Percentiles rank a stretch among this genome's conserved stretches.
phyloP scores from a whole-genome alignment of 2,329 filamentous ascomycete genomes.

The Aaosphaeria arxii region DNA sequence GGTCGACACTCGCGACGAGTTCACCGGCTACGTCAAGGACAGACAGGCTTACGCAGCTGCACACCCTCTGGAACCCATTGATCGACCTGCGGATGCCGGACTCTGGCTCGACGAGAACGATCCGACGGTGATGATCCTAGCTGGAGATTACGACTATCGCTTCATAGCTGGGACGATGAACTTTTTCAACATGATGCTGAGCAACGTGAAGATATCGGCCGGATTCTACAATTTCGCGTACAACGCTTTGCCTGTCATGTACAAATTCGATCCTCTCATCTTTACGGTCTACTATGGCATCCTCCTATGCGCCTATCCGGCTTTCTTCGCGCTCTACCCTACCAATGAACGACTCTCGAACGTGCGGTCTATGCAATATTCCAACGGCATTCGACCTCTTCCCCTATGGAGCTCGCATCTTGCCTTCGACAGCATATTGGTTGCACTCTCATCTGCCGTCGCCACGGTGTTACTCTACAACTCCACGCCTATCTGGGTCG shows the following conservation, averaged over 20 bases:
- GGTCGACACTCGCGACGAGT: background rate
- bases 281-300: slow-evolving; percentile 73
- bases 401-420: slow-evolving; percentile 77
- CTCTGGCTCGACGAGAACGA: slow-evolving; percentile 16
- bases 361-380: slow-evolving; percentile 81
- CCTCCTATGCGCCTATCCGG: slow-evolving; percentile 71
- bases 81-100: slow-evolving; percentile 7
- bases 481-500: slow-evolving; percentile 68
- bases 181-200: slow-evolving; percentile 13
- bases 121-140: slow-evolving; percentile 11
- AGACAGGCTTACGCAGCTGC: background rate
- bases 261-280: slow-evolving; percentile 48
- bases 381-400: slow-evolving; percentile 76
- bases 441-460: slow-evolving; percentile 63
- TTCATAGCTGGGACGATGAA: slow-evolving; percentile 11
- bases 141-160: slow-evolving; percentile 41
- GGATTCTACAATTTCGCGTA: slow-evolving; percentile 13
- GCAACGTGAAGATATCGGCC: slow-evolving; percentile 15
- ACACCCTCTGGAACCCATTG: background rate
- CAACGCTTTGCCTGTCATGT: slow-evolving; percentile 7
- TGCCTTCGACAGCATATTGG: slow-evolving; percentile 70
- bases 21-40: background rate
- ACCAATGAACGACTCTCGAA: slow-evolving; percentile 75
- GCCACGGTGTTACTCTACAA: slow-evolving; percentile 64
- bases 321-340: slow-evolving; percentile 82